A percentile compares a stretch with the other conserved stretches of the same genome.
Conservation (phyloP, 2,329 filamentous ascomycete genomes). For the Fusarium sp. region DNA sequence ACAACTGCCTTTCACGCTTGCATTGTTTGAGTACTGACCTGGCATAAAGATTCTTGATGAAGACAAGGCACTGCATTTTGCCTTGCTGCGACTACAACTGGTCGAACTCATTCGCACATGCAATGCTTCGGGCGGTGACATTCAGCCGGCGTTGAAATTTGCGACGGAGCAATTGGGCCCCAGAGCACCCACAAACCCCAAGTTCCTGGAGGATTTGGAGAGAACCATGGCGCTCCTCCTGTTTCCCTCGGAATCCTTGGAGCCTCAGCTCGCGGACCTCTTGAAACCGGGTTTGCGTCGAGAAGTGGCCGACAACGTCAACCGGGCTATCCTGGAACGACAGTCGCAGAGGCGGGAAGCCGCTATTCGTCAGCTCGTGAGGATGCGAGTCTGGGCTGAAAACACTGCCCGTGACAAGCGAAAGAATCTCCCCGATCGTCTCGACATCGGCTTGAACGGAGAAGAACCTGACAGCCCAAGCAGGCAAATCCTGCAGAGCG, state of each 20-base stretch:
- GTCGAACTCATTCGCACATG: slow-evolving; percentile 91
- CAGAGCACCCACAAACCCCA: slow-evolving; percentile 81
- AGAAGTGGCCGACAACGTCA: slow-evolving; percentile 88
- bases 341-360: slow-evolving; percentile 82
- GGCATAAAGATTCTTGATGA: slow-evolving; percentile 83
- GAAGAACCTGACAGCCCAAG: slow-evolving; percentile 49
- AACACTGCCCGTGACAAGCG: slow-evolving; percentile 60
- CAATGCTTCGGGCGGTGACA: slow-evolving; percentile 76
- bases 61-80: slow-evolving; percentile 87
- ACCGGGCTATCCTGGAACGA: slow-evolving; percentile 83
- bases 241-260: slow-evolving; percentile 83
- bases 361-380: slow-evolving; percentile 83
- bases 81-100: slow-evolving; percentile 88
- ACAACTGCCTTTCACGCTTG: background rate
- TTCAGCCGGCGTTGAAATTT: slow-evolving; percentile 84
- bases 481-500: slow-evolving; percentile 36
- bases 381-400: slow-evolving; percentile 89
- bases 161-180: slow-evolving; percentile 89
- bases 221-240: slow-evolving; percentile 93
- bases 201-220: slow-evolving; percentile 89
- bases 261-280: slow-evolving; percentile 79
- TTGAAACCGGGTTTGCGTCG: slow-evolving; percentile 83
- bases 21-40: slow-evolving; percentile 19
- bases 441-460: slow-evolving; percentile 53
- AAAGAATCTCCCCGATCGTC: slow-evolving; percentile 47